Base-by-base conservation (phyloP, 805 yeast species). In the Lachancea thermotolerans region DNA sequence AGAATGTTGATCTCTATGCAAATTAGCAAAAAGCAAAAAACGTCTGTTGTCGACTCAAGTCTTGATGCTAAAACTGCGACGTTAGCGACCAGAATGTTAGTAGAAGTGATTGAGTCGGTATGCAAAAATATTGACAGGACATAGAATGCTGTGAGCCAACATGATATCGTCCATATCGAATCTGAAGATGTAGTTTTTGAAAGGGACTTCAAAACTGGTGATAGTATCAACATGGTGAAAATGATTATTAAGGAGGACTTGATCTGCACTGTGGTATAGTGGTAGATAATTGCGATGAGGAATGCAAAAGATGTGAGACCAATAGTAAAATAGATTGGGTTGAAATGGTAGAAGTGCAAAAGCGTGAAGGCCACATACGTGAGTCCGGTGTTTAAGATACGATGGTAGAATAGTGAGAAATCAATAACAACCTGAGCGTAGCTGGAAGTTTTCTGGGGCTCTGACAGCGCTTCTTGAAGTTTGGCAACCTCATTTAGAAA, bases 41-140 rank as follows among this genome's bases (percentile, higher is more conserved):
- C 99, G 17, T 82, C 75, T 29, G 81, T 67, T 4, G 91, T 80
- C 2, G 91, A 74, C 9, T 74, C 65, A 18, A 93, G 71, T 51
- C 99, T 75, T n/a, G 96, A 88, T 0, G 98, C 95, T 25, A 93
- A 66, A 4, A 93, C 91, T 15, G 89, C 85, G 1, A 95, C 90
- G 50, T 90, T 89, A 1, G 95, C 81, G 15, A 93, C 67, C 6
- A 95, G 78, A 3, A 90, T 66, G 57, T 91, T 93, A 17, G 95
- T 88, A 0, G 95, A 81, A 9, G 89, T 64, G 38, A 78, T 84
- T 35, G 76, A 84, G 12, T 49, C 35, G 17, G 45, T 49, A 52
- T 51, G 45, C 32, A 59, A 45, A 17, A 52, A 53, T 37, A 57
- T 41, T 5, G 62, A 51, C 15, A 58, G 48, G 10, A 89, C 67